phyloP scores from a whole-genome alignment of 345 rosid genomes.

The Populus euphratica region DNA sequence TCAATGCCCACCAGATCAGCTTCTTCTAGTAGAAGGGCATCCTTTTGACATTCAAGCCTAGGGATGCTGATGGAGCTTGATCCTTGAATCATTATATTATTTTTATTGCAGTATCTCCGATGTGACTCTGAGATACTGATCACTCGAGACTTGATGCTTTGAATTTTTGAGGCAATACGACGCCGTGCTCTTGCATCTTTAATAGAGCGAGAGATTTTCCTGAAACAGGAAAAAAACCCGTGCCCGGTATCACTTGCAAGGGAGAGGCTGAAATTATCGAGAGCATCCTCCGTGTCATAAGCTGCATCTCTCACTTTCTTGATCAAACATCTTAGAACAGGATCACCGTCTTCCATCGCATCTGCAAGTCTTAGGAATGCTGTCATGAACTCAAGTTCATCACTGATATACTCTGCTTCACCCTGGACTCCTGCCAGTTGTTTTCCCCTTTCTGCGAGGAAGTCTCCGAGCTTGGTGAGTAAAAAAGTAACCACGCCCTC shows the following conservation, averaged over 20 bases:
- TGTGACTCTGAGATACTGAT: slow-evolving; percentile 8
- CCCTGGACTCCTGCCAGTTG: slow-evolving; percentile 13
- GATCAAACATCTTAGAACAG: slow-evolving; percentile 13
- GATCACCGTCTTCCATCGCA: slow-evolving; percentile 16
- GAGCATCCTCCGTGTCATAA: slow-evolving; percentile 25
- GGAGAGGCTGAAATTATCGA: slow-evolving; percentile 27
- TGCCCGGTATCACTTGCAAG: background rate
- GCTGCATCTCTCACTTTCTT: slow-evolving; percentile 30
- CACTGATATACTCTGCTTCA: slow-evolving; percentile 18
- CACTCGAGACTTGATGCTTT: slow-evolving; percentile 12
- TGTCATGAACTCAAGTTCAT: slow-evolving; percentile 27
- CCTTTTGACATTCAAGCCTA: slow-evolving; percentile 9
- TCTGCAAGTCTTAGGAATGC: slow-evolving; percentile 30
- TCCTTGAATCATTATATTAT: slow-evolving; percentile 6
- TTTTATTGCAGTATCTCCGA: slow-evolving; percentile 10
- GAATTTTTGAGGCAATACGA: slow-evolving; percentile 22
- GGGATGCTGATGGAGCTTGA: background rate
- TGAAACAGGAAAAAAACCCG: background rate
- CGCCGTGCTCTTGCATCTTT: slow-evolving; percentile 19
- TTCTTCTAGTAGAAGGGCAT: slow-evolving; percentile 28
- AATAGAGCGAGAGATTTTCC: slow-evolving; percentile 1
- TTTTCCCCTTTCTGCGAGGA: slow-evolving; percentile 17
- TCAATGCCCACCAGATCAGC: slow-evolving; percentile 23
- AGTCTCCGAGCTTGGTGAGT: slow-evolving; percentile 24
- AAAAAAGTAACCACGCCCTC: slow-evolving; percentile 25